Evolutionary conservation across 2,329 filamentous ascomycete species (phyloP).

Genomic region (Fusarium floridanum): DNA sequence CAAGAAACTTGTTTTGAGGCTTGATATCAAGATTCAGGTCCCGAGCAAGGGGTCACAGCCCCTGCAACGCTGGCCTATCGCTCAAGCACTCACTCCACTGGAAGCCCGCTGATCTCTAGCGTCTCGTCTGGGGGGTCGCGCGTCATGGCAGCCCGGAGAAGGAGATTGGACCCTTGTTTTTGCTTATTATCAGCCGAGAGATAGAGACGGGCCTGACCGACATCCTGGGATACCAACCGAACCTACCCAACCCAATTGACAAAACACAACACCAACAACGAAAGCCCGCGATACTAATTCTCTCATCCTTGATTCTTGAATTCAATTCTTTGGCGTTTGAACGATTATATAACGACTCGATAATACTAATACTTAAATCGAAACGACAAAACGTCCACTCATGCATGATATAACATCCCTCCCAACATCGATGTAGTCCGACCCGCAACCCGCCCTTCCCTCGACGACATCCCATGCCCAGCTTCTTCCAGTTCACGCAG

Average conservation of each 20-base stretch:
- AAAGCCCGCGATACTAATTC: slow-evolving; percentile 18
- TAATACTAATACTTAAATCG: not conserved
- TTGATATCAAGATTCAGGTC: not conserved
- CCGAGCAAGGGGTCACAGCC: not conserved
- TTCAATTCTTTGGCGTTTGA: not conserved
- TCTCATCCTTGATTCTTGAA: slow-evolving; percentile 7
- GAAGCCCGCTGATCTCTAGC: slow-evolving; percentile 20
- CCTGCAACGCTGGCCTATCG: slow-evolving; percentile 14
- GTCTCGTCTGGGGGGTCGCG: slow-evolving; percentile 2
- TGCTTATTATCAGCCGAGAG: slow-evolving; percentile 28
- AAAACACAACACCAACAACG: slow-evolving; percentile 25
- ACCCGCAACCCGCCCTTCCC: slow-evolving; percentile 21
- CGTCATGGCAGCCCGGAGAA: slow-evolving; percentile 21
- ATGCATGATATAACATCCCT: slow-evolving; percentile 7
- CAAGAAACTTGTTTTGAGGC: not conserved
- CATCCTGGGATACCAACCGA: not conserved
- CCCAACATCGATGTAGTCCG: slow-evolving; percentile 37
- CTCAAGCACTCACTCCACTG: slow-evolving; percentile 18
- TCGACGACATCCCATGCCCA: slow-evolving; percentile 62
- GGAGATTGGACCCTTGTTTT: slow-evolving; percentile 31
- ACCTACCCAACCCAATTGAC: slow-evolving; percentile 7
- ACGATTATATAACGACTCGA: not conserved
- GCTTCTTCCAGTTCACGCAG: slow-evolving; percentile 77
- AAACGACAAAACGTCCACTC: not conserved
- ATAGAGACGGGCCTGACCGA: not conserved